These are phyloP conservation scores for Lecanicillium sp. DNA, from an alignment of 2,329 filamentous ascomycete genomes.

Conservation along the genomic window DNA sequence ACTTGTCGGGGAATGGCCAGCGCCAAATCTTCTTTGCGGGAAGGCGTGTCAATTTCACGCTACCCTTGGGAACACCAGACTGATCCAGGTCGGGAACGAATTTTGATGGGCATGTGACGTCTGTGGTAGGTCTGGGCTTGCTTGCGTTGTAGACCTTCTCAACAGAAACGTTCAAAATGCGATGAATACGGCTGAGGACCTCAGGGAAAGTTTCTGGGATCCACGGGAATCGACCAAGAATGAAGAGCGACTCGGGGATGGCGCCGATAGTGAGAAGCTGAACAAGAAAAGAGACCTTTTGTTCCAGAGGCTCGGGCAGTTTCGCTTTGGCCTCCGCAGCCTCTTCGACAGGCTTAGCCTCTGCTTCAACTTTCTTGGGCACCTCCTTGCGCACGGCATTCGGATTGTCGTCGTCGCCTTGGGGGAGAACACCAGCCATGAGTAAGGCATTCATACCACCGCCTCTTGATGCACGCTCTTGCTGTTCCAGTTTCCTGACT, in stretches of 20 bases:
- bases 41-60: slow-evolving; percentile 54
- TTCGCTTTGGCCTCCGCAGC: slow-evolving; percentile 42
- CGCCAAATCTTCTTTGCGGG: slow-evolving; percentile 62
- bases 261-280: slow-evolving; percentile 87
- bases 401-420: slow-evolving; percentile 63
- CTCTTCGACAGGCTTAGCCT: slow-evolving; percentile 43
- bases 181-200: slow-evolving; percentile 72
- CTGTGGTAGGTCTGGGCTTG: slow-evolving; percentile 27
- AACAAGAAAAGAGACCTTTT: slow-evolving; percentile 79
- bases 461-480: slow-evolving; percentile 65
- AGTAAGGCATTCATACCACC: slow-evolving; percentile 76
- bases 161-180: slow-evolving; percentile 76
- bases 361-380: slow-evolving; percentile 44
- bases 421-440: slow-evolving; percentile 73
- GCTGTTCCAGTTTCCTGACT: slow-evolving; percentile 69
- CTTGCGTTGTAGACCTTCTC: slow-evolving; percentile 60
- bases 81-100: slow-evolving; percentile 53
- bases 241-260: slow-evolving; percentile 85
- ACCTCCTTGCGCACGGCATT: slow-evolving; percentile 43
- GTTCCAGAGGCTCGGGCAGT: slow-evolving; percentile 70
- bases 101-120: slow-evolving; percentile 37
- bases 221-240: slow-evolving; percentile 90
- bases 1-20: slow-evolving; percentile 79
- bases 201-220: slow-evolving; percentile 79
- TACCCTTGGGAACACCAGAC: slow-evolving; percentile 61